Base-by-base conservation (phyloP, 2,329 filamentous ascomycete species). In the Bertia moriformis region DNA sequence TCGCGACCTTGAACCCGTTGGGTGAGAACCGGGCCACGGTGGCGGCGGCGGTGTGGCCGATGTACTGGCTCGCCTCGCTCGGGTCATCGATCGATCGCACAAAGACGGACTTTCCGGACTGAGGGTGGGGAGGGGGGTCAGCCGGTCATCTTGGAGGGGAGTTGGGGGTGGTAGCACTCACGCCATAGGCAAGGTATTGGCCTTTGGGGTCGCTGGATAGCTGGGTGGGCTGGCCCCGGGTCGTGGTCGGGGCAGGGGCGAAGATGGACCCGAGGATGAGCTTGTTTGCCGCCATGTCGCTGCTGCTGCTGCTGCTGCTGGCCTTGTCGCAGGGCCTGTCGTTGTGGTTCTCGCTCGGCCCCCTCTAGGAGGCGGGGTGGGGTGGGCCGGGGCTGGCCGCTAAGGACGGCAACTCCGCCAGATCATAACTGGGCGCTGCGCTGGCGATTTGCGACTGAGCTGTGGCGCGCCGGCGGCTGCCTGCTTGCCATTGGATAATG, bases 41-140 rank as follows among this genome's bases (percentile, higher is more conserved):
- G 1, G 91, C 94, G 45, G 80, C 71, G 36, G 83, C 71, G 37
- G 85, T 94, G 65, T 98, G 91, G 50, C 83, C 80, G 13, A 81
- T 93, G 63, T 96, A 98, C 60, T 98, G 88, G 54, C 83, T 87
- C 58, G 79, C 79, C 45, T 81, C 61, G 47, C 84, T 71, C 39
- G 89, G 89, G 56, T 91, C 67, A 63, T 98, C 89, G 64, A 98
- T 94, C 45, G 80, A 88, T 49, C 91, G 86, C 37, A 98, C 70
- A 63, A 95, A 96, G 61, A 98, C 80, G 44, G 89, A 96, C 68
- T 96, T 96, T 54, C 86, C 88, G 39, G 87, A 89, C 86, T 93
- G 49, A 12, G 7, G 7, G n/a, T n/a, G 22, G 7, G 22, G 7
- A 7, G n/a, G 22, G 7, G 7, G 7, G 22, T n/a, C 22, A n/a